phyloP scores from a whole-genome alignment of 805 yeast genomes.

The Brettanomyces custersianus region DNA sequence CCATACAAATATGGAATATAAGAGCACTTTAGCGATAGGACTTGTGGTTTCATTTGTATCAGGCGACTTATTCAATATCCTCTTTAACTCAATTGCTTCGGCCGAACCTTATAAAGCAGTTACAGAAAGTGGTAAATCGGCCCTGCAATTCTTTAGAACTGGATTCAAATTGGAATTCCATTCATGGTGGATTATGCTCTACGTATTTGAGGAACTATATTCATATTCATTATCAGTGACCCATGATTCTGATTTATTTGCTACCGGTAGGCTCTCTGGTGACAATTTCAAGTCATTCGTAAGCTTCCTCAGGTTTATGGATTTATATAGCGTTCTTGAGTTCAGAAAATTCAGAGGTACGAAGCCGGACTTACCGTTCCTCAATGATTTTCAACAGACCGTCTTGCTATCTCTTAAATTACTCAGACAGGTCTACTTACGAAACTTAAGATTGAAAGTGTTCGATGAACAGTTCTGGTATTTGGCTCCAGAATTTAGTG shows the following conservation, averaged over 20 bases:
- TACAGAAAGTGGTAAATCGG: not conserved
- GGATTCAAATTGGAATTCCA: not conserved
- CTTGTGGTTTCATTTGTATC: constrained; percentile 18
- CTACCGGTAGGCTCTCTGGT: constrained; percentile 30
- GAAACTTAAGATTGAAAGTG: constrained; percentile 54
- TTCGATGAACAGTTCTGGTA: constrained; percentile 50
- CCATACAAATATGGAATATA: constrained; percentile 10
- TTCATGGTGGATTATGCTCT: constrained; percentile 27
- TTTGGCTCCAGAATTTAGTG: constrained; percentile 14
- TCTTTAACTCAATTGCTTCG: constrained; percentile 7
- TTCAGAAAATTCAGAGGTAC: constrained; percentile 9
- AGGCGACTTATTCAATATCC: constrained; percentile 10
- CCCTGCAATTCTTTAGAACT: not conserved
- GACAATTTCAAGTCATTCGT: constrained; percentile 34
- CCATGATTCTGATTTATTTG: constrained; percentile 53
- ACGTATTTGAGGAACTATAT: constrained; percentile 49
- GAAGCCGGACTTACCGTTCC: not conserved
- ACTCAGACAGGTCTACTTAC: constrained; percentile 53
- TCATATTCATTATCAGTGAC: constrained; percentile 61
- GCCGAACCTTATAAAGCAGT: not conserved
- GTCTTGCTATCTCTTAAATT: constrained; percentile 37
- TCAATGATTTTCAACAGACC: constrained; percentile 4
- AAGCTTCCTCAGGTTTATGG: constrained; percentile 39
- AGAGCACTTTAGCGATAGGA: constrained; percentile 14
- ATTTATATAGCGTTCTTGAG: constrained; percentile 29